Evolutionary conservation across 139 green algal species (phyloP).

Genomic region (Coelastrella sp.): DNA sequence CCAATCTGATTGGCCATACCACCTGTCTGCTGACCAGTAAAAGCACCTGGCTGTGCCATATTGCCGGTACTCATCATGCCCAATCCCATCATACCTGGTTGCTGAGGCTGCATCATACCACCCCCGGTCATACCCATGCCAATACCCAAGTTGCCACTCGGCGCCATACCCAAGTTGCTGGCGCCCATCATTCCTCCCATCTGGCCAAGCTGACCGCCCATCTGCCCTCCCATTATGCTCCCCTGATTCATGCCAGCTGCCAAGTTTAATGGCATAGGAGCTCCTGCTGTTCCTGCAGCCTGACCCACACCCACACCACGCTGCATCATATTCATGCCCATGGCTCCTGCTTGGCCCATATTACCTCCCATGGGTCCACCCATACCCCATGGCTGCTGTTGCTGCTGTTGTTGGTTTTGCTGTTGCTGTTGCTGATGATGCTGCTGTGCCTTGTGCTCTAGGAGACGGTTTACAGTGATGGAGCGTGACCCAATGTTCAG

Average conservation of each 20-base stretch:
- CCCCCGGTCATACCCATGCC: neutral
- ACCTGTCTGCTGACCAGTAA: neutral
- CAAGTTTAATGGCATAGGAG: slow-evolving; percentile 9
- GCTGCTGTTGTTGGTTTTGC: slow-evolving; percentile 15
- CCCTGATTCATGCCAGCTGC: neutral
- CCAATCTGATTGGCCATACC: slow-evolving; percentile 29
- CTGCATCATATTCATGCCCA: slow-evolving; percentile 15
- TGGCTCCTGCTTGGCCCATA: neutral
- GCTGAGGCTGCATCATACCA: neutral
- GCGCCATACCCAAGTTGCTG: neutral
- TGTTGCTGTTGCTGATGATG: neutral
- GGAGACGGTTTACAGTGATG: slow-evolving; percentile 68
- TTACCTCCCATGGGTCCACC: neutral
- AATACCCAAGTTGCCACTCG: slow-evolving; percentile 11
- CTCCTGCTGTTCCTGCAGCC: neutral
- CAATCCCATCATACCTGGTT: neutral
- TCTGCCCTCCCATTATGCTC: slow-evolving; percentile 13
- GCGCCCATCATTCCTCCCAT: neutral
- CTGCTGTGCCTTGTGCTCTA: slow-evolving; percentile 51
- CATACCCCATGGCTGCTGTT: neutral
- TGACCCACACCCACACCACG: neutral
- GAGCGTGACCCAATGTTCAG: slow-evolving; percentile 70
- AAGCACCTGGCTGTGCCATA: neutral
- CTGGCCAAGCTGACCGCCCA: slow-evolving; percentile 14
- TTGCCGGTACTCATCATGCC: neutral